Conservation (phyloP, 2,329 filamentous ascomycete genomes). For the Colletotrichum viniferum region DNA sequence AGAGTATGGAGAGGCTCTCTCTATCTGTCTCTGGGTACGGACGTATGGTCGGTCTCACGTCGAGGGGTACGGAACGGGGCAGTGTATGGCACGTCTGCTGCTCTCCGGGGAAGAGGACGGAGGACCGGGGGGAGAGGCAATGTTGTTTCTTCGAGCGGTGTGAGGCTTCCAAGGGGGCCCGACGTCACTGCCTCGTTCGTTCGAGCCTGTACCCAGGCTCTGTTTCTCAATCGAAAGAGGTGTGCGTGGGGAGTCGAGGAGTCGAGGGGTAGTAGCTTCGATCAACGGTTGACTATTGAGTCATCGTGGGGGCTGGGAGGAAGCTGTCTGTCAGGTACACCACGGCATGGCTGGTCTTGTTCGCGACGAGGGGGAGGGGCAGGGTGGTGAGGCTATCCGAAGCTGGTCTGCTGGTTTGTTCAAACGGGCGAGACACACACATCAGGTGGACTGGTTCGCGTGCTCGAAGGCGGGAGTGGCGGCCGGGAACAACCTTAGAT, state of each 20-base stretch:
- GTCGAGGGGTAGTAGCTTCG: neutral
- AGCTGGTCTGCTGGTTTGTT: neutral
- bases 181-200: neutral
- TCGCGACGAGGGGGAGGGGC: neutral
- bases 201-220: neutral
- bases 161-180: neutral
- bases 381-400: neutral
- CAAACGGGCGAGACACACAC: neutral
- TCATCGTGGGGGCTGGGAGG: neutral
- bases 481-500: conserved; percentile 9
- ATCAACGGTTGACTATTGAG: neutral
- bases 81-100: neutral
- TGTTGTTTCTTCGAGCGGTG: neutral
- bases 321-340: neutral
- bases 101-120: neutral
- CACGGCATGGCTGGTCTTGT: neutral
- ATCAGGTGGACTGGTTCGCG: neutral
- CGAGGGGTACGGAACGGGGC: neutral
- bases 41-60: neutral
- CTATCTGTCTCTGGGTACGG: neutral
- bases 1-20: neutral
- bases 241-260: neutral
- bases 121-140: neutral
- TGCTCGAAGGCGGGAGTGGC: conserved; percentile 6
- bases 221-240: neutral